These are phyloP conservation scores for Evernia prunastri DNA, from an alignment of 495 filamentous ascomycete species.

Conservation along the genomic window DNA sequence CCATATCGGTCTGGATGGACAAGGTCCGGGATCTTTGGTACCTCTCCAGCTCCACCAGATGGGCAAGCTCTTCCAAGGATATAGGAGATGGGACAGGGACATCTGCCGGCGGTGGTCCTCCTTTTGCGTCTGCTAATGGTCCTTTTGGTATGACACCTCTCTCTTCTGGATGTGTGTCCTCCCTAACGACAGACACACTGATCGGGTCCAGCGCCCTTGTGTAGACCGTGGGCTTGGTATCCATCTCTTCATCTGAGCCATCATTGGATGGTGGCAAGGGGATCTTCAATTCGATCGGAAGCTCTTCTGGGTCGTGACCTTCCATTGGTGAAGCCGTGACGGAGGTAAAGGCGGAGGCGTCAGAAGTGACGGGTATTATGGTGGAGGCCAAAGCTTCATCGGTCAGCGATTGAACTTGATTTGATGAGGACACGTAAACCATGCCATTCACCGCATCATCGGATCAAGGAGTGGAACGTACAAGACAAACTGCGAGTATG, in stretches of 20 bases:
- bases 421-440: not conserved
- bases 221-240: not conserved
- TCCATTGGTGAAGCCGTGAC: slow-evolving; percentile 24
- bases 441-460: not conserved
- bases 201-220: not conserved
- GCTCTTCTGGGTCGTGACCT: slow-evolving; percentile 8
- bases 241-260: slow-evolving; percentile 16
- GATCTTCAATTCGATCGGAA: slow-evolving; percentile 26
- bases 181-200: not conserved
- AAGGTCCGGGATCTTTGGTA: slow-evolving; percentile 14
- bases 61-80: slow-evolving; percentile 17
- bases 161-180: slow-evolving; percentile 11
- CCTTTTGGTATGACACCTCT: not conserved
- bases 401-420: slow-evolving; percentile 12
- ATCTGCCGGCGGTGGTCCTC: not conserved
- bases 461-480: slow-evolving; percentile 16
- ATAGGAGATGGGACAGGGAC: not conserved
- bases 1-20: slow-evolving; percentile 8
- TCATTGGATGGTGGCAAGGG: slow-evolving; percentile 22
- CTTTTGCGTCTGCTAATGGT: not conserved
- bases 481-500: slow-evolving; percentile 27
- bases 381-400: slow-evolving; percentile 27
- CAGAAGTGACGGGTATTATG: slow-evolving; percentile 25
- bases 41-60: slow-evolving; percentile 15
- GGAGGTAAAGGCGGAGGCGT: slow-evolving; percentile 25